These are phyloP conservation scores for Barbatosphaeria neglecta DNA, from an alignment of 495 filamentous ascomycete species.

Conservation along the genomic window DNA sequence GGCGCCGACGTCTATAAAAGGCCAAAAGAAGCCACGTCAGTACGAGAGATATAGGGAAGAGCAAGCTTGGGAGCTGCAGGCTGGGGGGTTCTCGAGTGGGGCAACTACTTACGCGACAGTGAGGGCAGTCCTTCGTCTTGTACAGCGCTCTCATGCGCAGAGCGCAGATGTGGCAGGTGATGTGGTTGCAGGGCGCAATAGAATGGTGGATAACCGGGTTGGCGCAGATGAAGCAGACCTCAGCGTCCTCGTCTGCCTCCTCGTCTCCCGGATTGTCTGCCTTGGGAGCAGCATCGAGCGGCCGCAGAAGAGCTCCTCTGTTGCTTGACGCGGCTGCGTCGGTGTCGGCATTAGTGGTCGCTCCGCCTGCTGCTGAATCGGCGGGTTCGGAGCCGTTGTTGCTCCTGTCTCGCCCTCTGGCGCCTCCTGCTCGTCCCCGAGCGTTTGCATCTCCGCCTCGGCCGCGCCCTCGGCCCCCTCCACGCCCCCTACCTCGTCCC, in stretches of 20 bases:
- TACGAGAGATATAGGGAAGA: neutral
- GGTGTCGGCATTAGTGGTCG: constrained; percentile 1
- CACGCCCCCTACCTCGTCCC: constrained; percentile 26
- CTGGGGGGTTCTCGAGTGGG: neutral
- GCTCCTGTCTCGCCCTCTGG: constrained; percentile 8
- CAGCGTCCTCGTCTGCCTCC: constrained; percentile 50
- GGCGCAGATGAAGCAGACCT: constrained; percentile 95
- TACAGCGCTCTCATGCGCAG: constrained; percentile 83
- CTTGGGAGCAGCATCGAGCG: constrained; percentile 5
- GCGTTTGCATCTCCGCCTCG: constrained; percentile 2
- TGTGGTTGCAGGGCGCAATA: constrained; percentile 86
- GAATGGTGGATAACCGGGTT: constrained; percentile 73
- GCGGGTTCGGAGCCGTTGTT: neutral
- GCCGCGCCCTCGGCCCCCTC: constrained; percentile 8
- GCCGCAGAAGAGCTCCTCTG: constrained; percentile 4
- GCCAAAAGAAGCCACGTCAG: neutral
- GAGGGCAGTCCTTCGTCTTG: constrained; percentile 87
- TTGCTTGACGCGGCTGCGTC: neutral
- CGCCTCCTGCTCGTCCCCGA: constrained; percentile 3
- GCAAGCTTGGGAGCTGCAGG: constrained; percentile 2
- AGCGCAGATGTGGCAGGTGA: constrained; percentile 90
- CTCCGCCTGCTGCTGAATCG: neutral
- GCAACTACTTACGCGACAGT: constrained; percentile 65
- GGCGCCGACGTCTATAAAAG: constrained; percentile 54
- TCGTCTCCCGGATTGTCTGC: constrained; percentile 4